Base-by-base conservation (phyloP, 163 green algal species). In the Chloromonas sp. region DNA sequence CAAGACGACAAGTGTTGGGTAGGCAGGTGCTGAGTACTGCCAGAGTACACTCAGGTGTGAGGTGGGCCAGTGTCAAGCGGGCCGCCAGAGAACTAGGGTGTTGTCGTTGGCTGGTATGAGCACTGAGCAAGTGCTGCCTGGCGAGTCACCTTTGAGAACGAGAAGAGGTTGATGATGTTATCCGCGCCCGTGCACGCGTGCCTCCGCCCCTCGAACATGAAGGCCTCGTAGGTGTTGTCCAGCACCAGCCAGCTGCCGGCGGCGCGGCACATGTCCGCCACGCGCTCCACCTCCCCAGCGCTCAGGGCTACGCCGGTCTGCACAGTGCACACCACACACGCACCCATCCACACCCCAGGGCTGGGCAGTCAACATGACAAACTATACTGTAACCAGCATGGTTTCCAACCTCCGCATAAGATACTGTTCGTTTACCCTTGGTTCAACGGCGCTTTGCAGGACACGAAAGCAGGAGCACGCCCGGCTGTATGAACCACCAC, bases 301-400 rank as follows among this genome's bases (percentile, higher is more conserved):
- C 59, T 87, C 88, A 98, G 86, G 83, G 97, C 82, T 13, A 97
- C 90, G n/a, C 95, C 95, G 61, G 81, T 84, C 81, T 84, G 14
- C 14, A 58, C 14, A 80, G 5, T 8, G 15, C 2, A n/a, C 14
- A 80, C 14, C 15, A 58, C 15, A 58, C 74, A 58, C 5, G 74
- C 5, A 60, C 13, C 15, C 14, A 60, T 58, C 13, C 14, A 60
- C 74, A 59, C 14, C 14, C 14, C 8, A 36, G 8, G 74, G 14
- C 74, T 36, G 8, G 58, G 74, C 8, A 59, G 14, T 2, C 8
- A 36, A 36, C 14, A 8, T 60, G 74, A 13, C 14, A 36, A 15
- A 81, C 74, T 15, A 15, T 2, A 60, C 14, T 81, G 2, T 36
- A 36, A 36, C 36, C 36, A 36, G 36, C 36, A 36, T 36, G 36